Evolutionary conservation across 306 rosid genomes (phyloP).

Genomic region (Vigna angularis): DNA sequence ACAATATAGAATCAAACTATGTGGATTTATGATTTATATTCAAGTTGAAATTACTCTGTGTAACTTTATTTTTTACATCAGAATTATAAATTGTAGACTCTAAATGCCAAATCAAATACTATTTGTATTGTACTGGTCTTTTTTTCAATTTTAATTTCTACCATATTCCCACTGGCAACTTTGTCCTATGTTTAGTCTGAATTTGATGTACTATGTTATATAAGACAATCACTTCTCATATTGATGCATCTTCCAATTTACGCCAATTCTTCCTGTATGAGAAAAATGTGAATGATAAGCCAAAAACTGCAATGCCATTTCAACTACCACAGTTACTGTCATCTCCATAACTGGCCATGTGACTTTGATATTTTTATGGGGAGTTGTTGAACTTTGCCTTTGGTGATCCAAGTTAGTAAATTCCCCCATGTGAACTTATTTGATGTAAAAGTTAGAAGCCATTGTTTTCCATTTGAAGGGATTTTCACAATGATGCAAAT

Average conservation of each 20-base stretch:
- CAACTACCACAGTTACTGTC: conserved; percentile 44
- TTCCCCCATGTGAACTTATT: conserved; percentile 40
- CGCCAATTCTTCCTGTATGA: conserved; percentile 27
- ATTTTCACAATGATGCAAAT: conserved; percentile 30
- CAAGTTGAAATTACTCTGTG: too few species aligned
- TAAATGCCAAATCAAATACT: too few species aligned
- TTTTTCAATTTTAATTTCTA: not conserved
- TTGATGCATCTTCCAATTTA: conserved; percentile 34
- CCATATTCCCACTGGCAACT: conserved; percentile 7
- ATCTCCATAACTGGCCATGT: conserved; percentile 41
- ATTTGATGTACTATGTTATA: conserved; percentile 28
- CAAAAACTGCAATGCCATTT: conserved; percentile 46
- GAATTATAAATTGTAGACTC: too few species aligned
- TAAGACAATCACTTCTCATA: conserved; percentile 14
- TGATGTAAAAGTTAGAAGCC: conserved; percentile 42
- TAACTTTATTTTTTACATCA: too few species aligned
- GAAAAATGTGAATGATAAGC: conserved; percentile 38
- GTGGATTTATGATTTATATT: too few species aligned
- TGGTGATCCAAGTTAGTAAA: conserved; percentile 42
- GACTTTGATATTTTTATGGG: conserved; percentile 36
- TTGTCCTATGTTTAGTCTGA: conserved; percentile 8
- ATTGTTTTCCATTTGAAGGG: conserved; percentile 33
- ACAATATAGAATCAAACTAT: too few species aligned
- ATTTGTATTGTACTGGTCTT: not conserved
- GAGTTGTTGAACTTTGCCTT: conserved; percentile 56